Evolutionary conservation across 306 rosid genomes (phyloP).

Genomic region (Fagus crenata): DNA sequence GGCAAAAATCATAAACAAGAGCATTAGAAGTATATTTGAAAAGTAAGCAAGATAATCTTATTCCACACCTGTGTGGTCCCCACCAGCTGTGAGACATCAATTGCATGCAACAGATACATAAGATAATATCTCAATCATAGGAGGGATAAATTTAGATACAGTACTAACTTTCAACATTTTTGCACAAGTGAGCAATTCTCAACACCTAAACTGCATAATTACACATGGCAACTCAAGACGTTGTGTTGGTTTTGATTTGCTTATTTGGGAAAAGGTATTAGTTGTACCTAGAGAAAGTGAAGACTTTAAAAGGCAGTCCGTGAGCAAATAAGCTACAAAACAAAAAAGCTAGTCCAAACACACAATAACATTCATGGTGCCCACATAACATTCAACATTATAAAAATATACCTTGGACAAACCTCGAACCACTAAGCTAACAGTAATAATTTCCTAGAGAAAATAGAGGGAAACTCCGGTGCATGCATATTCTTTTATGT

Average conservation of each 20-base stretch:
- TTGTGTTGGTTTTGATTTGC: too few species aligned
- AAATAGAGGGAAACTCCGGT: background rate
- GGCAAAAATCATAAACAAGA: constrained; percentile 8
- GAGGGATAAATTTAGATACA: background rate
- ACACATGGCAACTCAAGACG: background rate
- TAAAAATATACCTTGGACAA: background rate
- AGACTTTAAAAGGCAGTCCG: too few species aligned
- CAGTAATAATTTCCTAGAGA: background rate
- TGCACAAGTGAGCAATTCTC: background rate
- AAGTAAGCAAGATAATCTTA: background rate
- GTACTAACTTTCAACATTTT: background rate
- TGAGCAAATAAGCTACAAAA: too few species aligned
- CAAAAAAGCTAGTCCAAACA: too few species aligned
- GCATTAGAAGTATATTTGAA: background rate
- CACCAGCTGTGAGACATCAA: too few species aligned
- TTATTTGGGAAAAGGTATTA: too few species aligned
- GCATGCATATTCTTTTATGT: background rate
- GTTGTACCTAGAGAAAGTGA: too few species aligned
- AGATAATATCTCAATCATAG: background rate
- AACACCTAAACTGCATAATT: background rate
- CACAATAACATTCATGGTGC: background rate
- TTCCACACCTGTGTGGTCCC: too few species aligned
- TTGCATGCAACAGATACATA: too few species aligned
- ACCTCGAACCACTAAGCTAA: background rate
- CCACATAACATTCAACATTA: background rate